Base-by-base conservation (phyloP, 2,329 filamentous ascomycete species). In the Neodidymelliopsis sp. region DNA sequence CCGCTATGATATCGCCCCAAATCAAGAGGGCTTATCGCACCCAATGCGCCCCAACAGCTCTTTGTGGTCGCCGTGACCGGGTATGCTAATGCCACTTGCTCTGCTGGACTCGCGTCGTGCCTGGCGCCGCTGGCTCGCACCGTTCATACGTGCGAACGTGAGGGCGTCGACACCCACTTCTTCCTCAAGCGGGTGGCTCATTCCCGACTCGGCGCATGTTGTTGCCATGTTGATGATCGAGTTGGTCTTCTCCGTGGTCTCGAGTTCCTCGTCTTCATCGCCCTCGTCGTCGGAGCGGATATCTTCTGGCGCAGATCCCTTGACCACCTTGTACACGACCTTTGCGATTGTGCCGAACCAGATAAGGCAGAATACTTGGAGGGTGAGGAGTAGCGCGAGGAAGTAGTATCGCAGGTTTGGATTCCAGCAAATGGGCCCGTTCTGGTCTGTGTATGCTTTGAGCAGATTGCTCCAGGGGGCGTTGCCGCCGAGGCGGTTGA, bases 261-360 rank as follows among this genome's bases (percentile, higher is more conserved):
- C 77, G n/a, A 83, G 77, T 11, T 82, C 80, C 13, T 82, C 81
- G 18, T 84, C 86, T n/a, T n/a, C 43, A 16, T 86, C 89, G 5
- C 77, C 88, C 73, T 96, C 91, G 56, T 91, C 90, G 61, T 97
- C 93, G 56, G 90, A 96, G 46, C 94, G 85, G 13, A 85, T 83
- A 67, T 99, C 94, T 56, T 97, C 91, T 4, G 93, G 91, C 23
- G 84, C 80, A 27, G 81, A 83, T 23, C 93, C 92, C 39, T 81
- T 83, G 25, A 97, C 69, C 5, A 97, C 91, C 53, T 87, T 86
- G 54, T 88, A 81, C 16, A 91, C 91, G 2, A 99, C 89, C 48
- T 86, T 84, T 28, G 92, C 74, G 59, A 97, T 96, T 85, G 96
- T 89, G 54, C 79, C 81, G 67, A 97, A 96, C 94, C 94, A 97